phyloP scores from a whole-genome alignment of 495 filamentous ascomycete species.

The Astrocystis sublimbata region DNA sequence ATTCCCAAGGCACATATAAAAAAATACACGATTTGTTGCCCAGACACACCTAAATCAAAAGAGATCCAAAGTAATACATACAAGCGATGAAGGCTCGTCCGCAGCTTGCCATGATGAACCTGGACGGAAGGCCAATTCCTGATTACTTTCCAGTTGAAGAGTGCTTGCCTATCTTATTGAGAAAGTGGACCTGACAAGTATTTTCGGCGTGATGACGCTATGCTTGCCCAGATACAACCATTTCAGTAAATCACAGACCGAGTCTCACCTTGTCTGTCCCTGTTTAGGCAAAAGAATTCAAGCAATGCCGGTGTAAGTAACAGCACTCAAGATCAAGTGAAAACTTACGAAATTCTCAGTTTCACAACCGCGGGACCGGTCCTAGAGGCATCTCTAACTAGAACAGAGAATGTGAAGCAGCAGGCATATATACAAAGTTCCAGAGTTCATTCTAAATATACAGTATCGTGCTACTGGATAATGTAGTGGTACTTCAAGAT shows the following conservation, averaged over 20 bases:
- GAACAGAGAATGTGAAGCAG: neutral
- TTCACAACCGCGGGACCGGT: neutral
- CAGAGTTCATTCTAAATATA: conserved; percentile 18
- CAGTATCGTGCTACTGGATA: conserved; percentile 5
- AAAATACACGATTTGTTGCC: no score
- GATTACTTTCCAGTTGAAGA: neutral
- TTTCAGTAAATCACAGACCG: neutral
- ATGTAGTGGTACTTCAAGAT: neutral
- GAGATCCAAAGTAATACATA: no score
- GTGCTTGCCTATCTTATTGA: neutral
- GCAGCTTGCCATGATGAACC: neutral
- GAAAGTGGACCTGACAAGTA: no score
- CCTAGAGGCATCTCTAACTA: neutral
- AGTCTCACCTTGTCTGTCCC: conserved; percentile 6
- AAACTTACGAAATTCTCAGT: neutral
- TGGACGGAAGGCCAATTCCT: neutral
- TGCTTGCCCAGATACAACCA: neutral
- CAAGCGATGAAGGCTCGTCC: no score
- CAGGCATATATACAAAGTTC: neutral
- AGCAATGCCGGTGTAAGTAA: conserved; percentile 4
- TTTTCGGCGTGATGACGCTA: neutral
- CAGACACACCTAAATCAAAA: no score
- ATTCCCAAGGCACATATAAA: conserved; percentile 1
- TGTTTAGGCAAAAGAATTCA: neutral
- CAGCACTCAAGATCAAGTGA: neutral